phyloP scores from a whole-genome alignment of 108 stramenopile species.

The Pseudonitzschia multistriata region DNA sequence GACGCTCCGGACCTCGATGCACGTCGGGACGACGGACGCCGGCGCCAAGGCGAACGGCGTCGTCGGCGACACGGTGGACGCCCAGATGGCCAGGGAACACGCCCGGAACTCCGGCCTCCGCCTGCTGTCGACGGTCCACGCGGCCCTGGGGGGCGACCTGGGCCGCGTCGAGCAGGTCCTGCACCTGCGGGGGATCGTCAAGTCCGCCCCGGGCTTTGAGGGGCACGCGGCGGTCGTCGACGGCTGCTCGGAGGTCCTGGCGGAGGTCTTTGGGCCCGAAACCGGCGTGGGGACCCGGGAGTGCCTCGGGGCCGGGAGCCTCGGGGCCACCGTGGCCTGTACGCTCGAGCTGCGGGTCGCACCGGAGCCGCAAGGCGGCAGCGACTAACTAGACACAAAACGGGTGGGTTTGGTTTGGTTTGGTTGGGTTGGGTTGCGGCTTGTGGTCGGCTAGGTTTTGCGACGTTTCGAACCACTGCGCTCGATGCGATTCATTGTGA shows the following conservation, averaged over 20 bases:
- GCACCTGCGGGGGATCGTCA: background rate
- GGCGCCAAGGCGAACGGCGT: background rate
- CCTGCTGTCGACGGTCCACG: background rate
- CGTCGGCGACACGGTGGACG: background rate
- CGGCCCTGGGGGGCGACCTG: background rate
- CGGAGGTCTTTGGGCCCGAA: background rate
- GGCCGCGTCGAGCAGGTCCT: background rate
- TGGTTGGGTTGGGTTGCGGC: no score
- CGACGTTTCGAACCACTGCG: no score
- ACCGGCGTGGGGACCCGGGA: background rate
- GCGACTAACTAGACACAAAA: no score
- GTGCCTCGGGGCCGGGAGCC: background rate
- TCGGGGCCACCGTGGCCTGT: slow-evolving; percentile 7
- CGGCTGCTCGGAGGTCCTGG: slow-evolving; percentile 4
- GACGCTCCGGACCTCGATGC: background rate
- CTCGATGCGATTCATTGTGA: no score
- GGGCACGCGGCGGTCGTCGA: background rate
- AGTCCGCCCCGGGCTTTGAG: background rate
- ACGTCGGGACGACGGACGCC: background rate
- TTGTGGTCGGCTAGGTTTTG: no score
- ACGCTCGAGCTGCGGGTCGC: background rate
- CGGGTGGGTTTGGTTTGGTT: no score
- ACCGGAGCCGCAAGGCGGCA: background rate
- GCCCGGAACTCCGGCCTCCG: slow-evolving; percentile 4
- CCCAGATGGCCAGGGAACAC: background rate